Conservation (phyloP, 352 stramenopile species). For the Thraustotheca clavata region DNA sequence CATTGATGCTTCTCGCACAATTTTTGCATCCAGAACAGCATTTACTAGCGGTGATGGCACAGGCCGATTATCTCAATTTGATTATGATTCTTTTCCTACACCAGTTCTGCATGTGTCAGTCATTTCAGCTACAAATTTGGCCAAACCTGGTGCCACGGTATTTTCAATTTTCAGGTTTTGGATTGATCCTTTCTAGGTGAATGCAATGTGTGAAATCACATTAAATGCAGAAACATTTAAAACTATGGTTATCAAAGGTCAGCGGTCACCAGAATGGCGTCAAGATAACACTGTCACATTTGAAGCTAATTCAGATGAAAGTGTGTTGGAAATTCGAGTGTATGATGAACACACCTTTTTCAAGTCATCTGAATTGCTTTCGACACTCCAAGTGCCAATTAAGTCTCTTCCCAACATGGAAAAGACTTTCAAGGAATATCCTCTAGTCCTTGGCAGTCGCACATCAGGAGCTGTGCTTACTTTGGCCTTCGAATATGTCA, state of each 20-base stretch:
- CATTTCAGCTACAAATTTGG: slow-evolving; percentile 70
- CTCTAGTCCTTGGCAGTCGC: slow-evolving; percentile 64
- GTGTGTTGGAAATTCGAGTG: slow-evolving; percentile 75
- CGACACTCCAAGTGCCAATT: slow-evolving; percentile 65
- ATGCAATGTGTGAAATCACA: slow-evolving; percentile 73
- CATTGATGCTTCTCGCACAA: slow-evolving; percentile 76
- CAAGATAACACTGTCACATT: slow-evolving; percentile 81
- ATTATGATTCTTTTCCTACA: slow-evolving; percentile 74
- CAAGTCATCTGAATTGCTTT: slow-evolving; percentile 57
- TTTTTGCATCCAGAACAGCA: slow-evolving; percentile 55
- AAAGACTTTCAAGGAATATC: slow-evolving; percentile 77
- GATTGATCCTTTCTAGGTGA: slow-evolving; percentile 27
- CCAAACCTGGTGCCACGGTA: slow-evolving; percentile 53
- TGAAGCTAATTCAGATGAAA: slow-evolving; percentile 63
- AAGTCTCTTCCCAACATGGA: slow-evolving; percentile 79
- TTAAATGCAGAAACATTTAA: slow-evolving; percentile 76
- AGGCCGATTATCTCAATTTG: slow-evolving; percentile 75
- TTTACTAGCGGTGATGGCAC: slow-evolving; percentile 57
- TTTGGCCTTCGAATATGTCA: slow-evolving; percentile 73
- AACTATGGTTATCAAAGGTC: slow-evolving; percentile 69
- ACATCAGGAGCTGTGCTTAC: slow-evolving; percentile 69
- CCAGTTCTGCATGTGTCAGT: slow-evolving; percentile 73
- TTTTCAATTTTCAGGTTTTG: neutral
- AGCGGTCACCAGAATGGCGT: slow-evolving; percentile 79
- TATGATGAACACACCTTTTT: slow-evolving; percentile 74